phyloP scores from a whole-genome alignment of 495 filamentous ascomycete species.

The Pyronema omphalodes region DNA sequence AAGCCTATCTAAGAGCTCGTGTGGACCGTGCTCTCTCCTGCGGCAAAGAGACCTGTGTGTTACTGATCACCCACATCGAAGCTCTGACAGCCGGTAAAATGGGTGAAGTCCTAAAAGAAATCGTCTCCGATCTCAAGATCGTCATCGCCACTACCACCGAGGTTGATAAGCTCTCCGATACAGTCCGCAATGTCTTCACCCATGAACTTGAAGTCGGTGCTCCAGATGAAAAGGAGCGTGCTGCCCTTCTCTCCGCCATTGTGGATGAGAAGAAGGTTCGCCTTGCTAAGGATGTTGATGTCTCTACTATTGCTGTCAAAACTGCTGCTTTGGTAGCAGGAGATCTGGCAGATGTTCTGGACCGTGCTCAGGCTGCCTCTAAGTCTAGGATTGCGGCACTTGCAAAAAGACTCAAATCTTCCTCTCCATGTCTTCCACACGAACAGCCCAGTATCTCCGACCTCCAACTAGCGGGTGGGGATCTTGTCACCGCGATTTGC shows the following conservation, averaged over 20 bases:
- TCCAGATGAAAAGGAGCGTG: conserved; percentile 80
- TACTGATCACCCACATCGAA: conserved; percentile 75
- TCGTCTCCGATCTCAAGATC: conserved; percentile 52
- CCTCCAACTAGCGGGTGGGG: conserved; percentile 75
- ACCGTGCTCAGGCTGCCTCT: conserved; percentile 63
- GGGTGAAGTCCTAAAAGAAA: conserved; percentile 60
- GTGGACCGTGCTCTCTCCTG: conserved; percentile 79
- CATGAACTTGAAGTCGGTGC: conserved; percentile 90
- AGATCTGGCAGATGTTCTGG: conserved; percentile 83
- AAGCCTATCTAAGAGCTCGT: conserved; percentile 68
- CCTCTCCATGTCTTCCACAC: neutral
- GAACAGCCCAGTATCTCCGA: conserved; percentile 41
- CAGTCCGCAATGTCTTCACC: conserved; percentile 74
- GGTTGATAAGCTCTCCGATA: conserved; percentile 81
- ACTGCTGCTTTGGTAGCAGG: conserved; percentile 91
- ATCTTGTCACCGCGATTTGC: conserved; percentile 55
- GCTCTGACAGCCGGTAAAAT: conserved; percentile 82
- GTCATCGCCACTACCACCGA: conserved; percentile 87
- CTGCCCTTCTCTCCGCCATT: conserved; percentile 63
- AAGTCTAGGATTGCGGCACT: conserved; percentile 53
- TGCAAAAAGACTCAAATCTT: conserved; percentile 26
- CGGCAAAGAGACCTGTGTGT: conserved; percentile 60
- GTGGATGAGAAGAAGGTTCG: conserved; percentile 54
- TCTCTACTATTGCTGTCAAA: conserved; percentile 71
- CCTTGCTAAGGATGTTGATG: conserved; percentile 60